Conservation (phyloP, 805 yeast genomes). For the Wickerhamomyces strasburgensis region DNA sequence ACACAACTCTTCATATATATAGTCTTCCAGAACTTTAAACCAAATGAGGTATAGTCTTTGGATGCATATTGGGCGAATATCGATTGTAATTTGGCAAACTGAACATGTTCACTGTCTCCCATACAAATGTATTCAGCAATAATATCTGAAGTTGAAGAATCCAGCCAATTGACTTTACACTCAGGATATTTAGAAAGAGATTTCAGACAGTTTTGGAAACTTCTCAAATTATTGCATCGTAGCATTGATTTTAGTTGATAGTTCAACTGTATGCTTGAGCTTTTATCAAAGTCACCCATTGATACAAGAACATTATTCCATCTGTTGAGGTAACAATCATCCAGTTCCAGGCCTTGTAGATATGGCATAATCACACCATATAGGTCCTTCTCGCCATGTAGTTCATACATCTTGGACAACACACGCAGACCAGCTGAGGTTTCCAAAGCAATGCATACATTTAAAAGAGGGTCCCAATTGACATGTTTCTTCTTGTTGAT, state of each 20-base stretch:
- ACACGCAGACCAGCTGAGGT: conserved; percentile 2
- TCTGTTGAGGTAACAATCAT: conserved; percentile 9
- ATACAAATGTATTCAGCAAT: conserved; percentile 12
- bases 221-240: conserved; percentile 7
- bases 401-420: conserved; percentile 8
- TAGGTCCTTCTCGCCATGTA: background rate
- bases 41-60: conserved; percentile 4
- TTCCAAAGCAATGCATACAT: conserved; percentile 10
- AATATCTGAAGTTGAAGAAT: conserved; percentile 8
- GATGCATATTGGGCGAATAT: background rate
- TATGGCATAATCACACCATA: conserved; percentile 10
- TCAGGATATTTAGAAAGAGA: conserved; percentile 3
- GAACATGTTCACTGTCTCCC: conserved; percentile 1
- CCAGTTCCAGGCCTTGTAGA: conserved; percentile 7
- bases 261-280: conserved; percentile 13
- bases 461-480: conserved; percentile 15
- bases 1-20: conserved; percentile 10
- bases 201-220: conserved; percentile 14
- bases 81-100: background rate
- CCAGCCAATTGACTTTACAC: conserved; percentile 12
- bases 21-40: conserved; percentile 12
- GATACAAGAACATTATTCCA: conserved; percentile 16
- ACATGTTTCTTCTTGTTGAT: background rate
- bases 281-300: conserved; percentile 14
- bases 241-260: conserved; percentile 14